Evolutionary conservation across 2,329 filamentous ascomycete genomes (phyloP).

Genomic region (Pseudocercospora macadamiae): DNA sequence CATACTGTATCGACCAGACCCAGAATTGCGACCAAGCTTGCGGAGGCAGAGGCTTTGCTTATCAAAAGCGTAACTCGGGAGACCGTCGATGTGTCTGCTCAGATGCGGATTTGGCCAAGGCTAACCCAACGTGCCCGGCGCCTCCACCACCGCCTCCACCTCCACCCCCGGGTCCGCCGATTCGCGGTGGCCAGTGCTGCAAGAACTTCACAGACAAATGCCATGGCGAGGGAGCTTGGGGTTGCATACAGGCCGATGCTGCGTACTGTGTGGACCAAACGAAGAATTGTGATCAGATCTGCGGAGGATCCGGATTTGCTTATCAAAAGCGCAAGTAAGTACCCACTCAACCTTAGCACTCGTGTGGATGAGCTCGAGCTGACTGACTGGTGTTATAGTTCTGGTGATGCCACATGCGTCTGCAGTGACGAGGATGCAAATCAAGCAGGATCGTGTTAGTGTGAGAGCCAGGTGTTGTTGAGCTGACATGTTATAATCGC

Average conservation of each 20-base stretch:
- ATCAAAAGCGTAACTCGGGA: not conserved
- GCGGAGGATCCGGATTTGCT: slow-evolving; percentile 1
- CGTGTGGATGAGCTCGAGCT: not conserved
- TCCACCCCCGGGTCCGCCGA: not conserved
- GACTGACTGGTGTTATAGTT: not conserved
- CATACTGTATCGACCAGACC: not conserved
- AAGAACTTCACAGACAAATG: not conserved
- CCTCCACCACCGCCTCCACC: not conserved
- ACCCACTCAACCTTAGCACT: not conserved
- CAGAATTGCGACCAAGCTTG: not conserved
- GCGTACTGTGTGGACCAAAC: slow-evolving; percentile 2
- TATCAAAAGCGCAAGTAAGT: slow-evolving; percentile 3
- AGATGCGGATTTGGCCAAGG: not conserved
- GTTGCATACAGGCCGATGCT: not conserved
- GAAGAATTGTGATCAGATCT: not conserved
- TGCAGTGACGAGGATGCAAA: slow-evolving; percentile 2
- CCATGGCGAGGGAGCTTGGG: not conserved
- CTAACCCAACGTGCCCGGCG: not conserved
- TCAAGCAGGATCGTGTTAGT: not conserved
- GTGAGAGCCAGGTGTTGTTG: not conserved
- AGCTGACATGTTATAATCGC: not conserved
- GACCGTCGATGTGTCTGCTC: not conserved
- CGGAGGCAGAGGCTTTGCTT: not conserved
- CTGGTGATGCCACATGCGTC: not conserved
- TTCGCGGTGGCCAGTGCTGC: slow-evolving; percentile 2